phyloP scores from a whole-genome alignment of 2,329 filamentous ascomycete genomes.

The Eurotiales sp. region DNA sequence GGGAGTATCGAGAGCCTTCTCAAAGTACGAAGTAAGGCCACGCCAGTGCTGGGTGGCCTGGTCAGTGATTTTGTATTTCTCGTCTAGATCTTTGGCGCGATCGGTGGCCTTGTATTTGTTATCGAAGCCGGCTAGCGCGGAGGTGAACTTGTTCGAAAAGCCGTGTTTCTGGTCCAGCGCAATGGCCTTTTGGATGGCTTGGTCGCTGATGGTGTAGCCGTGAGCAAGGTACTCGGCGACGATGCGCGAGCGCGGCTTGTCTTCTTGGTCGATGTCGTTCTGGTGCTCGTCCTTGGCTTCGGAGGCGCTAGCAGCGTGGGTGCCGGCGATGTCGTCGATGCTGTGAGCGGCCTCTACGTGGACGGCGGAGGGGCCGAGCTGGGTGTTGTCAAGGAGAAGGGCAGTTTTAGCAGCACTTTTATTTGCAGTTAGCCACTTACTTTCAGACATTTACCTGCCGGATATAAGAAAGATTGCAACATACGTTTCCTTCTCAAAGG shows the following conservation, averaged over 20 bases:
- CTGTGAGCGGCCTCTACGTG: slow-evolving; percentile 72
- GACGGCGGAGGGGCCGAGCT: slow-evolving; percentile 72
- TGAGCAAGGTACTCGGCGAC: slow-evolving; percentile 95
- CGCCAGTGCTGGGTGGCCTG: slow-evolving; percentile 65
- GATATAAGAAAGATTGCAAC: slow-evolving; percentile 22
- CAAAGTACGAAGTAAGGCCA: slow-evolving; percentile 83
- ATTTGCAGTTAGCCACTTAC: slow-evolving; percentile 2
- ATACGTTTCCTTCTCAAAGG: slow-evolving; percentile 88
- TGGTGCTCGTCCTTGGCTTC: slow-evolving; percentile 51
- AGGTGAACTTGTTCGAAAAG: slow-evolving; percentile 74
- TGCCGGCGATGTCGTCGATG: slow-evolving; percentile 60
- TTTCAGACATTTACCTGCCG: not conserved
- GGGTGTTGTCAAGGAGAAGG: slow-evolving; percentile 92
- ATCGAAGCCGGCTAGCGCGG: slow-evolving; percentile 73
- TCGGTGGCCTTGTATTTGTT: slow-evolving; percentile 82
- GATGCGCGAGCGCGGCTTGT: slow-evolving; percentile 93
- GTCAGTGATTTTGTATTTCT: slow-evolving; percentile 75
- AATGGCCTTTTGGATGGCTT: slow-evolving; percentile 76
- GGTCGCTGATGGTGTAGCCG: slow-evolving; percentile 78
- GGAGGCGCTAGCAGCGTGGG: slow-evolving; percentile 55
- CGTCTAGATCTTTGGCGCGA: slow-evolving; percentile 77
- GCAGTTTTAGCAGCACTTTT: slow-evolving; percentile 82
- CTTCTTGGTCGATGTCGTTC: slow-evolving; percentile 82
- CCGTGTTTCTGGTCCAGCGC: slow-evolving; percentile 87
- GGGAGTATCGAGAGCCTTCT: slow-evolving; percentile 82